Evolutionary conservation across 2,329 filamentous ascomycete genomes (phyloP), one percentile per base, ranked within the genome.

Genomic region (Aspergillus uvarum): DNA sequence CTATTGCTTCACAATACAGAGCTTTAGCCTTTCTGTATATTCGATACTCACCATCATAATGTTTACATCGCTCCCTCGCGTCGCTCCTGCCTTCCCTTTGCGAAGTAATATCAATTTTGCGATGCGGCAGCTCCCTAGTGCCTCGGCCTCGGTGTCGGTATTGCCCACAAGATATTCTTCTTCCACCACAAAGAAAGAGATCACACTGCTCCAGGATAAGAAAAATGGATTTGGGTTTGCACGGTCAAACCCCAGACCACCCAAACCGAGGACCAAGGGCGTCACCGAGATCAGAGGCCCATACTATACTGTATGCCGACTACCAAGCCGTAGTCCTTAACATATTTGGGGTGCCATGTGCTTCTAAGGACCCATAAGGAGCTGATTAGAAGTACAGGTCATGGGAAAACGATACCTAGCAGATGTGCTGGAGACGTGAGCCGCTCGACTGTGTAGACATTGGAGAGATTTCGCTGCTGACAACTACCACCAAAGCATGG

Each of bases 241-340:
- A 32, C 76, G 80, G 3, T 82, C 82, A 29, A 85, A 84, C 56
- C 75, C 75, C 0, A 70, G 77, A 14, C 77, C 80, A 0, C 69
- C 73, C 4, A 85, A 85, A 68, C 82, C 82, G 3, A 74, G 83
- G 29, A 76, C 68, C 5, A 77, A 73, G 42, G 81, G 79, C 4
- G 81, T 84, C 5, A 85, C 83, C 0, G 83, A 85, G 68, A 85
- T 85, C 58, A 75, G 82, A 32, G 82, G 83, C 0, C 82, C 82
- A 6, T 85, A 84, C 67, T 85, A 85, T 67, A 80, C 81, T 0
- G 81, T 75, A 72, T 54, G 70, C 53, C 32, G 53, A 48, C 11
- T 60, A 16, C 12, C 19, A 10, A 26, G 47, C 16, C 38, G 6
- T 16, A 52, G 11, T 52, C 42, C 24, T 49, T 1, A 11, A 2